Conservation (phyloP, 2,329 filamentous ascomycete species). For the Cladosporium sp. region DNA sequence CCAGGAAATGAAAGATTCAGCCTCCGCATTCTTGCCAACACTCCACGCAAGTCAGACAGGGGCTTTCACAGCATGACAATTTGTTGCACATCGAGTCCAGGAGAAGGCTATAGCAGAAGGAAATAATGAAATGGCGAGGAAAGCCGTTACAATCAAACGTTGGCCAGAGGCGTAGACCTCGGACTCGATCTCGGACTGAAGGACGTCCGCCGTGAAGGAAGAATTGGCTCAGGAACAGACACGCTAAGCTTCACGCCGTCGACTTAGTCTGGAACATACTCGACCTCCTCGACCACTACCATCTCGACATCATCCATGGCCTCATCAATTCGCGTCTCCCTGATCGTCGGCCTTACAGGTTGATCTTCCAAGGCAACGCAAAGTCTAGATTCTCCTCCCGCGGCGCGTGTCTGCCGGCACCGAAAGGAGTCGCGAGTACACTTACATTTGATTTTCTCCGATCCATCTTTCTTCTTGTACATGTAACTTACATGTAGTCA, state of each 20-base stretch:
- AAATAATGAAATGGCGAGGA: not conserved
- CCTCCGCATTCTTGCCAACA: constrained; percentile 3
- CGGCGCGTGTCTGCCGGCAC: not conserved
- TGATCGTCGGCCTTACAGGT: not conserved
- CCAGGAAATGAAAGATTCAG: constrained; percentile 1
- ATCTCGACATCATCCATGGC: not conserved
- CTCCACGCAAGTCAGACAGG: not conserved
- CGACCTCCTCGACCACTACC: not conserved
- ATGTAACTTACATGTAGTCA: not conserved
- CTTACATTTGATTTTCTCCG: not conserved
- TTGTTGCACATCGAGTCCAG: not conserved
- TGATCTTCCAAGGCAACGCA: not conserved
- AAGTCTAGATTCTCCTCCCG: not conserved
- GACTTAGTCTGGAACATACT: not conserved
- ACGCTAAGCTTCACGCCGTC: constrained; percentile 5
- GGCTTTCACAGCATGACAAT: not conserved
- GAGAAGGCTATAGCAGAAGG: not conserved
- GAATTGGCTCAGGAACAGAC: not conserved
- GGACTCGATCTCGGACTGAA: not conserved
- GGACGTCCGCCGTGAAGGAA: not conserved
- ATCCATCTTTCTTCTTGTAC: not conserved
- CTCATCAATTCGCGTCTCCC: not conserved
- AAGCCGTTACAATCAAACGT: not conserved
- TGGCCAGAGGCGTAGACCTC: not conserved
- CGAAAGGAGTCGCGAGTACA: not conserved